Conservation (phyloP, 176 grass and related monocot genomes). For the Oryza nivara region DNA sequence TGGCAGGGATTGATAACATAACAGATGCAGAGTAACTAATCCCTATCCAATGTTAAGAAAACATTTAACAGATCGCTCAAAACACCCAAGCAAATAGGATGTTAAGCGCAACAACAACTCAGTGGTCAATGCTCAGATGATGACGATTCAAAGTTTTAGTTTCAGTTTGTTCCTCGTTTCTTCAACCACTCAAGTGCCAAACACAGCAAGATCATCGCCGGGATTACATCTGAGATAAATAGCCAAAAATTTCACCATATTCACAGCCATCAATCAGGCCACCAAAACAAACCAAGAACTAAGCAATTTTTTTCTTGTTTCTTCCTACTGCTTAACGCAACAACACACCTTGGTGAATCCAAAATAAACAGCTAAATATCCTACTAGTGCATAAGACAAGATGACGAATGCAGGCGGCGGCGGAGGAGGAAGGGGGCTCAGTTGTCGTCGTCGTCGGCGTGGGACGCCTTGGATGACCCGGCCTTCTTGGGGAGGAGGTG, state of each 20-base stretch:
- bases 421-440: background rate
- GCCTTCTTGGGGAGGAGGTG: constrained; percentile 91
- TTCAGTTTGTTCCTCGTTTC: background rate
- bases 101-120: background rate
- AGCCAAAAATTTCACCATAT: constrained; percentile 46
- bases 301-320: background rate
- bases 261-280: constrained; percentile 10
- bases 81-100: too few species aligned
- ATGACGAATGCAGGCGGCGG: background rate
- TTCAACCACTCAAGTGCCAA: background rate
- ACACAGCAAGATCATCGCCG: background rate
- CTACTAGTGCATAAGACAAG: background rate
- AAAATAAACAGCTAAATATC: background rate
- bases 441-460: constrained; percentile 57
- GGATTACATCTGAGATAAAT: constrained; percentile 4
- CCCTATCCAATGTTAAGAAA: background rate
- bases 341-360: background rate
- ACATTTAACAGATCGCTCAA: too few species aligned
- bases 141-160: background rate
- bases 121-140: background rate
- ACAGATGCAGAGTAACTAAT: constrained; percentile 38
- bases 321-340: background rate
- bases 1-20: background rate
- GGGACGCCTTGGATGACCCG: constrained; percentile 48
- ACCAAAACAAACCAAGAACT: background rate